These are phyloP conservation scores for Raddia distichophylla DNA, from an alignment of 176 grass and related monocot species.

Conservation along the genomic window DNA sequence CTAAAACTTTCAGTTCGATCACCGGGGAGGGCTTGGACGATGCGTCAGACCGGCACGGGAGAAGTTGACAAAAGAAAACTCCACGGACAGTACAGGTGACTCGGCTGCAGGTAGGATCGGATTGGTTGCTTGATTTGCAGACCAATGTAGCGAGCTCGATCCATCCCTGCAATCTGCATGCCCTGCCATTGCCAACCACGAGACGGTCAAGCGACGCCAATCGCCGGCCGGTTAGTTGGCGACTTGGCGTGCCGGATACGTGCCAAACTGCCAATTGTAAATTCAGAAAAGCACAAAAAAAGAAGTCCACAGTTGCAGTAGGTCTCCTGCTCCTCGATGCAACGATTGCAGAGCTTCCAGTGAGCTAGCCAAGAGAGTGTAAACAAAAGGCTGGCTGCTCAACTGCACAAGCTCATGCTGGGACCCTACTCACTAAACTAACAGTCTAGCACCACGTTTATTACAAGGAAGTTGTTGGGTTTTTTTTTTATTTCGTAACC, in stretches of 20 bases:
- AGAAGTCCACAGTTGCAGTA: background rate
- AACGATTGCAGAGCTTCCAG: background rate
- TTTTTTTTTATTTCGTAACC: background rate
- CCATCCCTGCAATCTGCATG: too few relatives aligned
- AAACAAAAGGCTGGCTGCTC: background rate
- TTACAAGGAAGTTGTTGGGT: background rate
- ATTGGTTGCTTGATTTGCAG: background rate
- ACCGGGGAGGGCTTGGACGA: background rate
- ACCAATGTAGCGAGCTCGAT: background rate
- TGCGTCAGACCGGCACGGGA: background rate
- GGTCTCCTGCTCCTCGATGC: background rate
- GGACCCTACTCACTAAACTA: conserved; percentile 6
- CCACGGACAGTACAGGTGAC: background rate
- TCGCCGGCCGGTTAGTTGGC: background rate
- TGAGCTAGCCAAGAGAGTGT: background rate
- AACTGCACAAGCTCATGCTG: background rate
- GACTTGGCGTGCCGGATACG: conserved; percentile 8
- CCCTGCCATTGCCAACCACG: background rate
- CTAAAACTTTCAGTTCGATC: too few relatives aligned
- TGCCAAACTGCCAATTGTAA: conserved; percentile 30
- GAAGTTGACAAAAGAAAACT: background rate
- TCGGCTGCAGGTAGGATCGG: conserved; percentile 1
- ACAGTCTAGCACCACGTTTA: too few relatives aligned
- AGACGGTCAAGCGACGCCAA: background rate
- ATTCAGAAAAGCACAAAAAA: background rate